A percentile compares a stretch with the other conserved stretches of the same genome.
Conservation (phyloP, 2,329 filamentous ascomycete genomes). For the Penicillium sp. region DNA sequence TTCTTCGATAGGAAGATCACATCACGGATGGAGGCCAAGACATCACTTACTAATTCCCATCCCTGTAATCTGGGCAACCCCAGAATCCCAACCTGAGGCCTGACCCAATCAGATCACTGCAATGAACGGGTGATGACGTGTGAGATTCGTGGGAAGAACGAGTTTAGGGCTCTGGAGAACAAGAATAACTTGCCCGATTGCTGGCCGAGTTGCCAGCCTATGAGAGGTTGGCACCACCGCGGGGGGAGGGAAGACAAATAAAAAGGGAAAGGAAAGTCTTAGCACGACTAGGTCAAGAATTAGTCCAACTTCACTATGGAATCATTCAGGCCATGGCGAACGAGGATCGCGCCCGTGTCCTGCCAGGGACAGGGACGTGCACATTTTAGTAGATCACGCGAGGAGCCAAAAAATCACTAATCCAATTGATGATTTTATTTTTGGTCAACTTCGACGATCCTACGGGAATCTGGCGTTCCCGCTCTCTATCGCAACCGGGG, state of each 20-base stretch:
- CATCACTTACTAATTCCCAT: not conserved
- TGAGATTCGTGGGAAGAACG: not conserved
- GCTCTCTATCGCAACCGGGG: constrained; percentile 16
- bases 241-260: not conserved
- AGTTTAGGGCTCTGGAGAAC: constrained; percentile 5
- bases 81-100: not conserved
- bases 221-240: constrained; percentile 5
- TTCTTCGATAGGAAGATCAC: not conserved
- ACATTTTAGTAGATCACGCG: constrained; percentile 19
- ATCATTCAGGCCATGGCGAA: not conserved
- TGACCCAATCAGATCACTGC: constrained; percentile 6
- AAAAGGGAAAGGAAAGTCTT: not conserved
- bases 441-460: constrained; percentile 2
- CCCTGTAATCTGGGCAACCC: not conserved
- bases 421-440: not conserved
- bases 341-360: not conserved
- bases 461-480: constrained; percentile 8
- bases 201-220: constrained; percentile 7
- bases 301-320: not conserved
- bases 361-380: constrained; percentile 26
- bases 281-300: not conserved
- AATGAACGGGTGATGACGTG: constrained; percentile 18
- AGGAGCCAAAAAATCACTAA: constrained; percentile 7
- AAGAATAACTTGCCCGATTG: not conserved
- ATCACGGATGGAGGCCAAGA: not conserved